These are phyloP conservation scores for Solanum pimpinellifolium DNA, from an alignment of 257 asterid genomes.

Conservation along the genomic window DNA sequence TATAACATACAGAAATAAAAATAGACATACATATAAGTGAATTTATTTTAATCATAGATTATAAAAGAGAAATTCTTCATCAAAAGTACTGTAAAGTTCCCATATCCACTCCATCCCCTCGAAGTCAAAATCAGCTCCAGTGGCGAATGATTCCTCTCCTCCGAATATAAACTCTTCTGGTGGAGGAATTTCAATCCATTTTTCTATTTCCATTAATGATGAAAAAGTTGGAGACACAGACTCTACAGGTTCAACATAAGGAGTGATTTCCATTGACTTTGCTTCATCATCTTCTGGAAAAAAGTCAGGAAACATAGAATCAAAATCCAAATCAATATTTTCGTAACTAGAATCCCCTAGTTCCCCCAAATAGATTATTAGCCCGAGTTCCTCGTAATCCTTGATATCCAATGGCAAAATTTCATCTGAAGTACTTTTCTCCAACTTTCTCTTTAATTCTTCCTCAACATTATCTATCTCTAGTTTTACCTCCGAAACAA, in stretches of 20 bases:
- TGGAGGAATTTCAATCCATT: background rate
- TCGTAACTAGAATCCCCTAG: background rate
- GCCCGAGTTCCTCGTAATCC: background rate
- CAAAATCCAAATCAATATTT: background rate
- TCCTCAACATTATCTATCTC: background rate
- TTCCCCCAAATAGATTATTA: background rate
- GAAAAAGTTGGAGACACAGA: background rate
- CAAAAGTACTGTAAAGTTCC: background rate
- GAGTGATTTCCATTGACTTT: background rate
- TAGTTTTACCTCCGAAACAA: background rate
- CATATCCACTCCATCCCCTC: background rate
- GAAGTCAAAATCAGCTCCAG: background rate
- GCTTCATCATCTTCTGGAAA: background rate
- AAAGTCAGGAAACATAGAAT: background rate
- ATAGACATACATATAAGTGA: background rate
- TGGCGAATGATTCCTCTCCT: background rate
- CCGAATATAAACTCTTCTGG: background rate
- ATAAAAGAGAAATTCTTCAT: background rate
- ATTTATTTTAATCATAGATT: background rate
- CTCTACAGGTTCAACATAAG: background rate
- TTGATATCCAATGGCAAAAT: background rate
- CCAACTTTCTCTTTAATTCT: background rate
- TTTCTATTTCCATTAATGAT: background rate
- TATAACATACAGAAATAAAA: no score
- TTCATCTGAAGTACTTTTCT: background rate